phyloP scores from a whole-genome alignment of 1,284 basidiomycete species.

The Apiotrichum brassicae region DNA sequence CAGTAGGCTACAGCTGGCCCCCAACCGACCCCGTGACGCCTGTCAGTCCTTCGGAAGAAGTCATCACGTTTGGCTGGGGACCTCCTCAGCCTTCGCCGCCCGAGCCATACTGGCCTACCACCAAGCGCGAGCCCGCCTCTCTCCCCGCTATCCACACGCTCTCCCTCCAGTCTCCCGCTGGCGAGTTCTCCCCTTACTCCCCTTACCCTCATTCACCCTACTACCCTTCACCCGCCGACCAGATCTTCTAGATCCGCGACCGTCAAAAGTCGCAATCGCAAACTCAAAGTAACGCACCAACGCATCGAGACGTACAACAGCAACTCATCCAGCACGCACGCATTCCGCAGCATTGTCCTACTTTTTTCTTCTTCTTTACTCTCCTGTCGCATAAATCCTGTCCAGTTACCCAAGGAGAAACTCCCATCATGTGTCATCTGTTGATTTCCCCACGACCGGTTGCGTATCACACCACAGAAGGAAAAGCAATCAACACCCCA shows the following conservation, averaged over 20 bases:
- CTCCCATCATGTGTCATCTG: no score
- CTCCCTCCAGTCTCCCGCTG: not conserved
- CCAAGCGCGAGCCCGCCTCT: not conserved
- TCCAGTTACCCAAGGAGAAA: not conserved
- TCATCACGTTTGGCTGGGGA: not conserved
- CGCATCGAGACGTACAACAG: no score
- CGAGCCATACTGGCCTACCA: not conserved
- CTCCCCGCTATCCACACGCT: not conserved
- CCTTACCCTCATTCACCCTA: not conserved
- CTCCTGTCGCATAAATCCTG: not conserved
- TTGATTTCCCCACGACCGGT: no score
- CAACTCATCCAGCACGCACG: no score
- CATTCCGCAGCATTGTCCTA: no score
- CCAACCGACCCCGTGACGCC: not conserved
- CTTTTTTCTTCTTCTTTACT: no score
- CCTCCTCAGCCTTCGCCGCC: not conserved
- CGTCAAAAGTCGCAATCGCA: not conserved
- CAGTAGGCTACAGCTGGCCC: not conserved
- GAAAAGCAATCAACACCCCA: not conserved
- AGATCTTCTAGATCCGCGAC: not conserved
- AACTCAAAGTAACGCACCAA: no score
- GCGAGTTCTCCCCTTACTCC: not conserved
- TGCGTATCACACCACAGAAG: no score
- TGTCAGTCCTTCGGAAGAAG: not conserved
- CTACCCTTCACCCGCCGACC: not conserved